phyloP scores from a whole-genome alignment of 371 early-diverging fungal species.

The Rhizopus stolonifer region DNA sequence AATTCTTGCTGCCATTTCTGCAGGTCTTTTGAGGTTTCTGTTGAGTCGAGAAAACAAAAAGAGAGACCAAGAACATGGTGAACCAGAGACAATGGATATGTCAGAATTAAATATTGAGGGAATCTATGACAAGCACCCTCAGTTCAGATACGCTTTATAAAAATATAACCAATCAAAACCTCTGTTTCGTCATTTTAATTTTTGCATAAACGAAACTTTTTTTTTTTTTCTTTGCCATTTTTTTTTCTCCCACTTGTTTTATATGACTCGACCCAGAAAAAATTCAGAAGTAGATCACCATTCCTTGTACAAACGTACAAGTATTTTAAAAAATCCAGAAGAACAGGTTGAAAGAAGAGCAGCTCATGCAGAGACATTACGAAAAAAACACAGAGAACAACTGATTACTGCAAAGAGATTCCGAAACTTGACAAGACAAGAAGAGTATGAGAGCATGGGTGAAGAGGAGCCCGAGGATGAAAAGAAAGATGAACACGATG shows the following conservation, averaged over 20 bases:
- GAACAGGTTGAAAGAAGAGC: conserved; percentile 38
- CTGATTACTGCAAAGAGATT: conserved; percentile 56
- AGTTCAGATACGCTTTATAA: conserved; percentile 27
- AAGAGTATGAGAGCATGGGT: conserved; percentile 26
- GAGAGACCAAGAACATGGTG: conserved; percentile 30
- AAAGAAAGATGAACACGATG: conserved; percentile 14
- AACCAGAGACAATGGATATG: conserved; percentile 11
- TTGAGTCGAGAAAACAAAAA: conserved; percentile 49
- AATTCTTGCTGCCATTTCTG: conserved; percentile 14
- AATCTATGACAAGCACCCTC: conserved; percentile 24
- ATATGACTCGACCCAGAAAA: conserved; percentile 23
- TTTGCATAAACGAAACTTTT: too few species aligned
- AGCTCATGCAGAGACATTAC: conserved; percentile 42
- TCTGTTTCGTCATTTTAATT: too few species aligned
- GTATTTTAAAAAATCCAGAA: conserved; percentile 40
- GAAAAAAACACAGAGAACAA: conserved; percentile 55
- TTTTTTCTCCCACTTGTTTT: neutral
- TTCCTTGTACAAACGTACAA: conserved; percentile 41
- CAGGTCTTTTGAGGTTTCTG: conserved; percentile 29
- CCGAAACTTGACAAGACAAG: conserved; percentile 38
- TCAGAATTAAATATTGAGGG: conserved; percentile 14
- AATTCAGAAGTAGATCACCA: conserved; percentile 19
- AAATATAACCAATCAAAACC: neutral
- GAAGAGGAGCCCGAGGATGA: conserved; percentile 24
- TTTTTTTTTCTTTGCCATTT: too few species aligned